Conservation (phyloP, 1,139 yeast genomes). For the Lodderomyces margitis region DNA sequence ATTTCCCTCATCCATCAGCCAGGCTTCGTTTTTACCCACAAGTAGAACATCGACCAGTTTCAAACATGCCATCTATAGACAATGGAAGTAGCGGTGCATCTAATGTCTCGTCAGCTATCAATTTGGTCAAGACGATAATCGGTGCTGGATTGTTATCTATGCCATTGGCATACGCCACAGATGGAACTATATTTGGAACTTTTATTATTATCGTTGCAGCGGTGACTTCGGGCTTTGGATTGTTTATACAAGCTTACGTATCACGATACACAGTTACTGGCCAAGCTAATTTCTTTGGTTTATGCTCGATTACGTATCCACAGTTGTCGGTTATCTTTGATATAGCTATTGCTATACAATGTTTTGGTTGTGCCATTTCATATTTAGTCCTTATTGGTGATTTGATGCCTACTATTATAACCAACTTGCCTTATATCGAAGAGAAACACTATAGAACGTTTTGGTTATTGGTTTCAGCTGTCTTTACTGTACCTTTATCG, state of each 20-base stretch:
- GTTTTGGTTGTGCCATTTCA: conserved; percentile 52
- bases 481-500: conserved; percentile 41
- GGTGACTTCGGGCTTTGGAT: conserved; percentile 72
- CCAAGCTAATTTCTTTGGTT: conserved; percentile 79
- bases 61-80: conserved; percentile 4
- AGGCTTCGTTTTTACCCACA: background rate
- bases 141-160: conserved; percentile 95
- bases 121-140: conserved; percentile 67
- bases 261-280: conserved; percentile 69
- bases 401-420: conserved; percentile 41
- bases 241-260: conserved; percentile 74
- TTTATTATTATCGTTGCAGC: conserved; percentile 71
- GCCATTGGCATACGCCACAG: conserved; percentile 86
- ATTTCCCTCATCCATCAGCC: background rate
- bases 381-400: conserved; percentile 48
- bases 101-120: conserved; percentile 52
- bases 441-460: conserved; percentile 26
- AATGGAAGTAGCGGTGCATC: conserved; percentile 22
- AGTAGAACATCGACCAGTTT: too few species aligned
- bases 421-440: conserved; percentile 22
- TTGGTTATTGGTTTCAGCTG: conserved; percentile 38
- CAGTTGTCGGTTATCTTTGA: conserved; percentile 79
- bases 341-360: conserved; percentile 81
- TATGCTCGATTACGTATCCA: conserved; percentile 85
- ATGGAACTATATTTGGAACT: conserved; percentile 73